Conservation (phyloP, 1,139 yeast species). For the Magnusiomyces tetraspermus region DNA sequence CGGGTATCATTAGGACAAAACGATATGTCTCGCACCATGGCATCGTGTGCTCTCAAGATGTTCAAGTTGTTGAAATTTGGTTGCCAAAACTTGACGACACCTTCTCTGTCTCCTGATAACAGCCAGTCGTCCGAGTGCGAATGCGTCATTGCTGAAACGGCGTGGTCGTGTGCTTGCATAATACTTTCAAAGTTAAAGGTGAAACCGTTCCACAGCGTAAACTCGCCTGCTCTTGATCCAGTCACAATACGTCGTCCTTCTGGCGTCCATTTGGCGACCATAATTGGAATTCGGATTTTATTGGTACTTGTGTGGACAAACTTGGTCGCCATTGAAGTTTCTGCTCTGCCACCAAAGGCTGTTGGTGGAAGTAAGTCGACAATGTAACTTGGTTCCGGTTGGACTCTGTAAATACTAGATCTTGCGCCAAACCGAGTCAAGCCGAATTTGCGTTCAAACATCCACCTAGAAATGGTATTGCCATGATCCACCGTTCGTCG, state of each 20-base stretch:
- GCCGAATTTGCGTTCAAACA: slow-evolving; percentile 44
- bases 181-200: slow-evolving; percentile 93
- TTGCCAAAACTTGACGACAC: slow-evolving; percentile 90
- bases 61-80: slow-evolving; percentile 94
- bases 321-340: slow-evolving; percentile 50
- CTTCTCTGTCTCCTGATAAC: slow-evolving; percentile 87
- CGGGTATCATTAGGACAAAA: slow-evolving; percentile 87
- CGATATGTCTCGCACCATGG: slow-evolving; percentile 76
- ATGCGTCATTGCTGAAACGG: slow-evolving; percentile 70
- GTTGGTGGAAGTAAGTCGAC: slow-evolving; percentile 65
- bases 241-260: slow-evolving; percentile 87
- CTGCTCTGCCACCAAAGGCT: slow-evolving; percentile 42
- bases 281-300: slow-evolving; percentile 85
- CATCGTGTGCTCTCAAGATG: slow-evolving; percentile 62
- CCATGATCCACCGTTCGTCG: slow-evolving; percentile 87
- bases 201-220: slow-evolving; percentile 94
- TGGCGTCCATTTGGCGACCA: slow-evolving; percentile 91
- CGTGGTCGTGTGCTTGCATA: slow-evolving; percentile 96
- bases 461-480: slow-evolving; percentile 68
- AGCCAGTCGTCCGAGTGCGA: slow-evolving; percentile 94
- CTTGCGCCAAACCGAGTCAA: slow-evolving; percentile 29
- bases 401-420: slow-evolving; percentile 30
- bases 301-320: slow-evolving; percentile 87
- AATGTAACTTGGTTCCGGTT: slow-evolving; percentile 72
- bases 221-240: slow-evolving; percentile 90